Evolutionary conservation across 2,329 filamentous ascomycete genomes (phyloP).

Genomic region (Kalmusia sp.): DNA sequence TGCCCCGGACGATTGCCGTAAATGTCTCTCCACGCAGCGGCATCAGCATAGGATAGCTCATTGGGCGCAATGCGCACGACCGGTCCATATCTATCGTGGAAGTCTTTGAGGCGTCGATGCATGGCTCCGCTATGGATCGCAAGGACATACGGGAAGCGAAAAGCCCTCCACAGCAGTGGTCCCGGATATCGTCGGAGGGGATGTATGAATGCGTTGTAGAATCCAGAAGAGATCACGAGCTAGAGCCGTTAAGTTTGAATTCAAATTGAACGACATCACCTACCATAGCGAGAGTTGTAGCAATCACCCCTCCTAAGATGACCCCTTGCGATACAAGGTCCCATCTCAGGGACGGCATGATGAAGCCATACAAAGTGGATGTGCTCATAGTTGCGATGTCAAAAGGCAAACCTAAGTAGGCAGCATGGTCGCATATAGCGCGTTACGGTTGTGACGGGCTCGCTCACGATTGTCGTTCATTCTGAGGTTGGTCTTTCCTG

Average conservation of each 20-base stretch:
- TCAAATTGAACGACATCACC: background rate
- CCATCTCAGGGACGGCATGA: background rate
- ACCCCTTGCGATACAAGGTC: background rate
- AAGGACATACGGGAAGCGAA: slow-evolving; percentile 34
- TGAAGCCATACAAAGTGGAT: too few relatives aligned
- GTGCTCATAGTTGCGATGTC: background rate
- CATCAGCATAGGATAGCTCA: slow-evolving; percentile 35
- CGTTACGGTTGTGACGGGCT: too few relatives aligned
- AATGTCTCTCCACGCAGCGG: slow-evolving; percentile 37
- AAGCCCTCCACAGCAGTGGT: slow-evolving; percentile 35
- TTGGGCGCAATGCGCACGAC: slow-evolving; percentile 38
- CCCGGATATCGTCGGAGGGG: slow-evolving; percentile 37
- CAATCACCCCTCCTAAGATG: background rate
- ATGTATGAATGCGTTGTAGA: slow-evolving; percentile 35
- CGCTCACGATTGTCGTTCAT: background rate
- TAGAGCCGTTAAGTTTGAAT: slow-evolving; percentile 2
- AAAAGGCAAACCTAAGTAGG: background rate
- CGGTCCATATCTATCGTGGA: slow-evolving; percentile 35
- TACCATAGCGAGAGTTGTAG: background rate
- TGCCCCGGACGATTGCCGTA: slow-evolving; percentile 33
- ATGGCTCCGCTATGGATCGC: slow-evolving; percentile 34
- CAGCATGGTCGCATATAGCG: too few relatives aligned
- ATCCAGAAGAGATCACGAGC: slow-evolving; percentile 22
- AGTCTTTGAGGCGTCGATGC: slow-evolving; percentile 27
- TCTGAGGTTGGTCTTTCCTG: background rate